A percentile compares a stretch with the other conserved stretches of the same genome.
Conservation (phyloP, 495 filamentous ascomycete genomes). For the Bryoglossum gracile region DNA sequence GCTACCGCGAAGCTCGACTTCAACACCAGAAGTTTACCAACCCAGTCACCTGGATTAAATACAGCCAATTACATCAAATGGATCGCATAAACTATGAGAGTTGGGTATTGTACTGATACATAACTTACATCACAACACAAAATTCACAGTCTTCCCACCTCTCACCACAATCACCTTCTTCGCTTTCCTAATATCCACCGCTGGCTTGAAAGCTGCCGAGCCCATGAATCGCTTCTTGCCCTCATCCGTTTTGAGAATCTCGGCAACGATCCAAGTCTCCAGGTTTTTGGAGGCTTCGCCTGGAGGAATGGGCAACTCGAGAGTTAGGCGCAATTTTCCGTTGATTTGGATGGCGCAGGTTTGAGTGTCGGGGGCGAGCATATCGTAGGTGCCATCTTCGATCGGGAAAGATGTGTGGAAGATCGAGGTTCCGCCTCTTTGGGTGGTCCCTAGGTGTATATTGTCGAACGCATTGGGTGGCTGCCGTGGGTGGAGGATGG, state of each 20-base stretch:
- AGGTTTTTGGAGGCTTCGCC: constrained; percentile 41
- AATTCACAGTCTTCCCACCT: constrained; percentile 49
- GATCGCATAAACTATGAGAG: too few species aligned
- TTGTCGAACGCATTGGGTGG: too few species aligned
- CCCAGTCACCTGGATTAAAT: too few species aligned
- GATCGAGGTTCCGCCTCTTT: constrained; percentile 28
- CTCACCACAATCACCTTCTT: constrained; percentile 44
- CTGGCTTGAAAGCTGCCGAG: constrained; percentile 11
- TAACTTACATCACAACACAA: constrained; percentile 36
- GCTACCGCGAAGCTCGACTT: too few species aligned
- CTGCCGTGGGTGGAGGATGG: constrained; percentile 34
- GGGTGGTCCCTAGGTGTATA: too few species aligned
- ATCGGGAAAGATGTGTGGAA: constrained; percentile 49
- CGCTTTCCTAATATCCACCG: constrained; percentile 31
- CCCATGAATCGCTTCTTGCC: constrained; percentile 25
- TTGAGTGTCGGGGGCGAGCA: constrained; percentile 30
- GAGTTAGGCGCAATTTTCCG: constrained; percentile 60
- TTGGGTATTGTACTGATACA: constrained; percentile 4
- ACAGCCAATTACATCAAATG: too few species aligned
- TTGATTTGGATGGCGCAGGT: constrained; percentile 66
- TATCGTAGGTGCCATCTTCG: constrained; percentile 38
- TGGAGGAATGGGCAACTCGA: constrained; percentile 43
- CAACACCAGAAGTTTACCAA: too few species aligned
- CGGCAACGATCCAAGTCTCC: constrained; percentile 34
- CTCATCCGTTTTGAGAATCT: constrained; percentile 25